phyloP scores from a whole-genome alignment of 495 filamentous ascomycete species.

The Podospora tetraspora region DNA sequence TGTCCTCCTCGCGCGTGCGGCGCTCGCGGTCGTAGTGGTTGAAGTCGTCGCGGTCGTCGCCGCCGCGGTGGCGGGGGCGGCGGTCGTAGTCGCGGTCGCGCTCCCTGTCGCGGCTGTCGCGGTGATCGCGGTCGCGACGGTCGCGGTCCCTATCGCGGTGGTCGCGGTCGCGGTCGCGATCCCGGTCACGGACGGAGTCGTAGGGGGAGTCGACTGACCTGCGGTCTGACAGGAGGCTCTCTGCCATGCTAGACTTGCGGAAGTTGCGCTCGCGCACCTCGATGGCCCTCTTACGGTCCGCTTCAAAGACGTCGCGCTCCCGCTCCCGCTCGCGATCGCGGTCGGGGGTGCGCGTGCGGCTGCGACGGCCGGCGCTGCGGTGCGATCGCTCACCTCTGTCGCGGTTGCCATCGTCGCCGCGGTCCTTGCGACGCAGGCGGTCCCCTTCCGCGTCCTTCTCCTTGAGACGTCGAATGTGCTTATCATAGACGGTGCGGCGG shows the following conservation, averaged over 20 bases:
- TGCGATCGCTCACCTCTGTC: constrained; percentile 59
- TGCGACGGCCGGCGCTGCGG: constrained; percentile 50
- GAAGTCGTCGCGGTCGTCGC: constrained; percentile 33
- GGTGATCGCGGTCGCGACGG: constrained; percentile 33
- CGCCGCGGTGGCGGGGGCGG: constrained; percentile 21
- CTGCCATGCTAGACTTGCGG: constrained; percentile 67
- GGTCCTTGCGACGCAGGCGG: constrained; percentile 58
- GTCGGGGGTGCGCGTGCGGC: constrained; percentile 63
- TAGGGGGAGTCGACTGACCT: constrained; percentile 33
- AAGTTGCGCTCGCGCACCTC: constrained; percentile 84
- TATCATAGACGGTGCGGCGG: constrained; percentile 82
- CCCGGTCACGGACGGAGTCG: constrained; percentile 40
- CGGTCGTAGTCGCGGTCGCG: constrained; percentile 31
- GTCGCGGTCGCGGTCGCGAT: constrained; percentile 33
- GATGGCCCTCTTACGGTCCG: constrained; percentile 78
- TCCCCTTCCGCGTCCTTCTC: constrained; percentile 87
- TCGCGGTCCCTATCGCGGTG: constrained; percentile 39
- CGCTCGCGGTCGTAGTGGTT: constrained; percentile 58
- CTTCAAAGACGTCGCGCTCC: constrained; percentile 82
- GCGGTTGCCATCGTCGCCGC: constrained; percentile 49
- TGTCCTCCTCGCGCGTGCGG: constrained; percentile 75
- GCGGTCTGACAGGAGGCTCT: constrained; percentile 52
- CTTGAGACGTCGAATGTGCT: constrained; percentile 79
- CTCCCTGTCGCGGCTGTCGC: constrained; percentile 24
- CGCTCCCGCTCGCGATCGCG: neutral